Base-by-base conservation (phyloP, 306 rosid genomes). In the Vigna unguiculata region DNA sequence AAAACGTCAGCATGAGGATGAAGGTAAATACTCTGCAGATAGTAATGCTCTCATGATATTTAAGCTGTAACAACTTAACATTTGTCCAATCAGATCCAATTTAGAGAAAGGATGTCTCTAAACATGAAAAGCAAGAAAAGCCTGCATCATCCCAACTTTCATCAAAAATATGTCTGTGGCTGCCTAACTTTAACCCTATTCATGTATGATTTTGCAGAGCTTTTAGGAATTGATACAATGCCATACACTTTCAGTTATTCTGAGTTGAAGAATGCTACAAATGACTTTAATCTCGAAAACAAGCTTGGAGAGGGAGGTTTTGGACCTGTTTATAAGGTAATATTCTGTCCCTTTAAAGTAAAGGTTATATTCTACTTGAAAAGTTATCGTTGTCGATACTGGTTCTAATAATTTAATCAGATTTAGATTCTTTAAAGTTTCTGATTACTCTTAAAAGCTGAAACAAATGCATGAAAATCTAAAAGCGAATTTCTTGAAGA, bases 291-390 rank as follows among this genome's bases (percentile, higher is more conserved):
- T 78, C 16, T 75, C 38, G 82, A 68, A 52, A 88, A 91, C 64
- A 93, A 91, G 79, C 90, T 91, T 57, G 91, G 98, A 58, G 95
- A 93, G 70, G 96, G 98, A 75, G 98, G 96, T 79, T 93, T 93
- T 77, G 95, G 96, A 79, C 90, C 94, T 52, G 96, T 90, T 64
- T 85, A 69, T 63, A 89, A 89, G 94, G 93, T 90, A 76, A 51
- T 48, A 51, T 25, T 83, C 22, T 71, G 46, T 14, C 41, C 40
- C 54, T 34, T 4, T 2, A 19, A 47, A 63, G 36, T 48, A 4
- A 77, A 19, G 41, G 21, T 51, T 17, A 10, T 21, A 49, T 32
- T 43, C 41, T 12, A 16, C 46, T 53, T 49, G 13, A 68, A 68
- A 68, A 10, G 41, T 48, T 30, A 51, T 80, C 30, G 34, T 41